Conservation (phyloP, 257 asterid species). For the Henckelia pumila region DNA sequence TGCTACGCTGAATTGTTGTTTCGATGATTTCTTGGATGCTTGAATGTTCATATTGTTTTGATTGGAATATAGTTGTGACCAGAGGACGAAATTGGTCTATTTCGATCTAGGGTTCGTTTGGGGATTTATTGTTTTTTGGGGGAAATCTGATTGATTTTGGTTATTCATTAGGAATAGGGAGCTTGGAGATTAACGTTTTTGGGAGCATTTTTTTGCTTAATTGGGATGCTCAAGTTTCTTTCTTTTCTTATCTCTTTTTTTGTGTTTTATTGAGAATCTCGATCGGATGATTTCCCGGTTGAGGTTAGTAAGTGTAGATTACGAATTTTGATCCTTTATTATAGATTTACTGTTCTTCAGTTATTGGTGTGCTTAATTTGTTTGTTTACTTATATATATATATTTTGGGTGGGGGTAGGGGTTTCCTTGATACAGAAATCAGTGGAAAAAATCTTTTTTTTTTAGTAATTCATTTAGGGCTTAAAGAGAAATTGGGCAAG, state of each 20-base stretch:
- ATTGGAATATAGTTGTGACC: neutral
- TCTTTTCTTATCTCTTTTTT: slow-evolving; percentile 16
- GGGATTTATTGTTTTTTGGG: neutral
- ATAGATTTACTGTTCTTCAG: slow-evolving; percentile 14
- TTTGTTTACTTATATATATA: neutral
- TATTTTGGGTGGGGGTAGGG: neutral
- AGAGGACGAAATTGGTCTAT: neutral
- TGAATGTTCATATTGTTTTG: neutral
- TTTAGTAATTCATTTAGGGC: slow-evolving; percentile 4
- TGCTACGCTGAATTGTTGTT: neutral
- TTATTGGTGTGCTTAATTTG: slow-evolving; percentile 13
- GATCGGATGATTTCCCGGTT: slow-evolving; percentile 17
- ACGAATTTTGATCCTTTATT: slow-evolving; percentile 16
- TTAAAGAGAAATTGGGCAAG: slow-evolving; percentile 2
- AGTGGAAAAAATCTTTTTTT: slow-evolving; percentile 7
- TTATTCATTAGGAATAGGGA: neutral
- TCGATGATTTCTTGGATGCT: neutral
- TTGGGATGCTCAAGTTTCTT: neutral
- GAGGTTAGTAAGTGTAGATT: slow-evolving; percentile 6
- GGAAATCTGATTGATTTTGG: neutral
- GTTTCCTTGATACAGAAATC: slow-evolving; percentile 6
- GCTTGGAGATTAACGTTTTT: neutral
- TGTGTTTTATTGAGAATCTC: slow-evolving; percentile 21
- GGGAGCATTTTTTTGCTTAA: neutral
- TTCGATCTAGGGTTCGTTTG: neutral